A percentile compares a stretch with the other conserved stretches of the same genome.
Conservation (phyloP, 306 rosid species). For the Pyrus communis region DNA sequence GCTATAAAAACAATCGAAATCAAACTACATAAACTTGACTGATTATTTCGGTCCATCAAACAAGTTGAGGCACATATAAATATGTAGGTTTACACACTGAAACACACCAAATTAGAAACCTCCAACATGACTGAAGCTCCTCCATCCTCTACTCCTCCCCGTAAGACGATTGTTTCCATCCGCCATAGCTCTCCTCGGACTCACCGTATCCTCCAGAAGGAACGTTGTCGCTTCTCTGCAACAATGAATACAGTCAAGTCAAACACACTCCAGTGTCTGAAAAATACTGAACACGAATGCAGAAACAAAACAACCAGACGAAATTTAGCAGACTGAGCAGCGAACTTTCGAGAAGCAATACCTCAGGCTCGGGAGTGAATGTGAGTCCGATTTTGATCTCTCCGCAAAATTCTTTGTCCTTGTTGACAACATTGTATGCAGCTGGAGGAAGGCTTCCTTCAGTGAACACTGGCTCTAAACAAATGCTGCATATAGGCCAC, state of each 20-base stretch:
- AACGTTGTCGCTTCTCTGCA: neutral
- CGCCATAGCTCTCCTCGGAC: neutral
- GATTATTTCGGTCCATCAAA: conserved; percentile 1
- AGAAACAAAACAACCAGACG: neutral
- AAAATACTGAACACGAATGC: neutral
- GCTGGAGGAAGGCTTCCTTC: conserved; percentile 51
- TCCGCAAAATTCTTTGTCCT: conserved; percentile 45
- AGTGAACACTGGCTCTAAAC: conserved; percentile 35
- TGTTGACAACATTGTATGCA: conserved; percentile 48
- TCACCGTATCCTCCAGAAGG: conserved; percentile 4
- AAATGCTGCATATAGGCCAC: conserved; percentile 35
- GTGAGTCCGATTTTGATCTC: conserved; percentile 48
- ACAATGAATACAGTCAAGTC: neutral
- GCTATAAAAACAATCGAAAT: neutral
- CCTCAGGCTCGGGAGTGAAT: conserved; percentile 34
- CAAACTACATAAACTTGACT: too few relatives aligned
- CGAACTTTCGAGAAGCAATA: neutral
- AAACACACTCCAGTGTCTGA: neutral
- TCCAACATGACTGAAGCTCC: neutral
- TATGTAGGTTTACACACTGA: neutral
- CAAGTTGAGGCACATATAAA: neutral
- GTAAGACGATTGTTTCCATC: conserved; percentile 13
- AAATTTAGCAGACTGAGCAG: neutral
- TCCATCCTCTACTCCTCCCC: neutral
- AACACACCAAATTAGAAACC: neutral